Conservation (phyloP, 1,139 yeast species). For the Saccharomyces hybrid region DNA sequence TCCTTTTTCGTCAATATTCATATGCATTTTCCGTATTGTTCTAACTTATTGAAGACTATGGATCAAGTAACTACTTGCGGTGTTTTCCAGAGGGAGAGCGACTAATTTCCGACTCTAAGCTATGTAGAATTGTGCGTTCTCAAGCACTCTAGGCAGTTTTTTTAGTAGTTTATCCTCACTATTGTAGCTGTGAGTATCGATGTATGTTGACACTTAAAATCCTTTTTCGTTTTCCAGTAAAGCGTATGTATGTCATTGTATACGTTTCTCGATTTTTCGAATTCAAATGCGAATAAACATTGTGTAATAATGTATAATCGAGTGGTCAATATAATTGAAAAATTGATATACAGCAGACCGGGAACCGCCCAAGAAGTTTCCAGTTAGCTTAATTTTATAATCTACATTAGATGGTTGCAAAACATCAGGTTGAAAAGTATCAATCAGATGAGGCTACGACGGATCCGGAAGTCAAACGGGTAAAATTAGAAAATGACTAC, state of each 20-base stretch:
- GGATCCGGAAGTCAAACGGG: conserved; percentile 31
- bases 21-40: not conserved
- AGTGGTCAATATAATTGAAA: not conserved
- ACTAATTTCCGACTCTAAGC: too few relatives aligned
- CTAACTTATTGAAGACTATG: too few relatives aligned
- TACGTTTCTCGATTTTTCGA: not conserved
- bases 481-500: conserved; percentile 21
- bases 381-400: not conserved
- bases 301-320: not conserved
- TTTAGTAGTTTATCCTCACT: too few relatives aligned
- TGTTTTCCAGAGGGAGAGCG: too few relatives aligned
- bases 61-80: too few relatives aligned
- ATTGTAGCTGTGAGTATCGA: too few relatives aligned
- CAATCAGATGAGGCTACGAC: conserved; percentile 25
- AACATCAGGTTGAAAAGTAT: not conserved
- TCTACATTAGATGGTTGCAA: not conserved
- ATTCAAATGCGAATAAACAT: not conserved
- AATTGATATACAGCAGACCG: not conserved
- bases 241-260: not conserved
- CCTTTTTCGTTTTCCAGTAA: not conserved
- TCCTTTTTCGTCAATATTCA: not conserved
- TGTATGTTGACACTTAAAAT: not conserved
- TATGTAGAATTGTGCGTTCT: too few relatives aligned
- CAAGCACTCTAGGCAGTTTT: too few relatives aligned
- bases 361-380: not conserved